Percentiles rank a stretch among this genome's conserved stretches.
These are phyloP conservation scores for Lactarius evosmus DNA, from an alignment of 768 basidiomycete species.

Conservation along the genomic window DNA sequence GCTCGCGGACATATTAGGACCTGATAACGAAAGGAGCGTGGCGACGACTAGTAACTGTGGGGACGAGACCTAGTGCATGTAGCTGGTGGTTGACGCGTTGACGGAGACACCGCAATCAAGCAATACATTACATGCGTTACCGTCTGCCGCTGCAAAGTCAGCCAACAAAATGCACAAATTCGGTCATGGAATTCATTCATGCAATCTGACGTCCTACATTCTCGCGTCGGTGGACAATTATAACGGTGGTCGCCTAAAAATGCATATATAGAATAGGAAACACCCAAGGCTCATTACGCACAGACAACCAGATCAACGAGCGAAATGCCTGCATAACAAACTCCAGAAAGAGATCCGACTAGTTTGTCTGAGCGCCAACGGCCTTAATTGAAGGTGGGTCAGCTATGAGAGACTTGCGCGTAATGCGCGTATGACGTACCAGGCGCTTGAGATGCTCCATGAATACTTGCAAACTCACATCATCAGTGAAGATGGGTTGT, in stretches of 20 bases:
- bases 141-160: conserved; percentile 6
- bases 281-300: conserved; percentile 13
- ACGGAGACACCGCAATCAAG: neutral
- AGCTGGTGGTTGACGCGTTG: neutral
- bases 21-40: neutral
- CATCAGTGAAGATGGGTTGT: conserved; percentile 97
- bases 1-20: neutral
- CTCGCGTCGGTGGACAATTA: conserved; percentile 10
- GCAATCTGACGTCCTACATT: conserved; percentile 16
- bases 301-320: conserved; percentile 9
- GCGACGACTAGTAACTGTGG: neutral
- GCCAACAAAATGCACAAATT: conserved; percentile 15
- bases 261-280: conserved; percentile 25
- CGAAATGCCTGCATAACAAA: conserved; percentile 8
- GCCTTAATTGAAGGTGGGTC: conserved; percentile 17
- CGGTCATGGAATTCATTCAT: conserved; percentile 24
- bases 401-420: neutral
- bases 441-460: conserved; percentile 96
- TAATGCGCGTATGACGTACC: conserved; percentile 43
- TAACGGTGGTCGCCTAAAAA: conserved; percentile 15
- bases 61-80: neutral
- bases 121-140: neutral
- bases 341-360: conserved; percentile 9
- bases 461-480: conserved; percentile 96
- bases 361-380: conserved; percentile 29